Evolutionary conservation across 345 rosid genomes (phyloP).

Genomic region (Eucalyptus polyanthemos): DNA sequence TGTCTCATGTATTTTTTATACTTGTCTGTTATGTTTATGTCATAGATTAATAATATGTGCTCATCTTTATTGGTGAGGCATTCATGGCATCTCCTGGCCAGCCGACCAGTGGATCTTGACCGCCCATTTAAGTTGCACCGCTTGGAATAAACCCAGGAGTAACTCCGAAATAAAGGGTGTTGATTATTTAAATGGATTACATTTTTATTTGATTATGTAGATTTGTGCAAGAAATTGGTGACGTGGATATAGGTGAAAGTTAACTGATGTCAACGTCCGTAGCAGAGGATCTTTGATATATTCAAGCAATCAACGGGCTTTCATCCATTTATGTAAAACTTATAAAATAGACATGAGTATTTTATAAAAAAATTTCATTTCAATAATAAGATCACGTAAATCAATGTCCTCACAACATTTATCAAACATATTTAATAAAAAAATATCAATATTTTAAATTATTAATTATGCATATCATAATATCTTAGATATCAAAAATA

Average conservation of each 20-base stretch:
- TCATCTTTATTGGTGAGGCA: neutral
- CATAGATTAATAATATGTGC: neutral
- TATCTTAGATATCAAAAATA: neutral
- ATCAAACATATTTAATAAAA: neutral
- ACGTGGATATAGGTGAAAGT: neutral
- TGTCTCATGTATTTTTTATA: neutral
- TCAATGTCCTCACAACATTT: neutral
- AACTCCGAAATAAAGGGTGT: constrained; percentile 6
- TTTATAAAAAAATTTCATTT: neutral
- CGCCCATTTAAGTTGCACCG: constrained; percentile 9
- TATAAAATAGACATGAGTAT: neutral
- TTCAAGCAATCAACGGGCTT: neutral
- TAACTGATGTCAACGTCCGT: neutral
- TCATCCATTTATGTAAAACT: neutral
- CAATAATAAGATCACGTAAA: neutral
- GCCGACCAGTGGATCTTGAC: constrained; percentile 30
- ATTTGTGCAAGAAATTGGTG: neutral
- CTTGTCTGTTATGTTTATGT: neutral
- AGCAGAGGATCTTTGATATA: neutral
- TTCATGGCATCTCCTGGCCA: constrained; percentile 17
- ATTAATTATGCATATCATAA: neutral
- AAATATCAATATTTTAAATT: neutral
- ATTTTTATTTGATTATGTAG: neutral
- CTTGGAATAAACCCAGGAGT: neutral
- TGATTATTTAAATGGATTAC: neutral